phyloP scores from a whole-genome alignment of 2,329 filamentous ascomycete species.

The Paracamarosporium sp. region DNA sequence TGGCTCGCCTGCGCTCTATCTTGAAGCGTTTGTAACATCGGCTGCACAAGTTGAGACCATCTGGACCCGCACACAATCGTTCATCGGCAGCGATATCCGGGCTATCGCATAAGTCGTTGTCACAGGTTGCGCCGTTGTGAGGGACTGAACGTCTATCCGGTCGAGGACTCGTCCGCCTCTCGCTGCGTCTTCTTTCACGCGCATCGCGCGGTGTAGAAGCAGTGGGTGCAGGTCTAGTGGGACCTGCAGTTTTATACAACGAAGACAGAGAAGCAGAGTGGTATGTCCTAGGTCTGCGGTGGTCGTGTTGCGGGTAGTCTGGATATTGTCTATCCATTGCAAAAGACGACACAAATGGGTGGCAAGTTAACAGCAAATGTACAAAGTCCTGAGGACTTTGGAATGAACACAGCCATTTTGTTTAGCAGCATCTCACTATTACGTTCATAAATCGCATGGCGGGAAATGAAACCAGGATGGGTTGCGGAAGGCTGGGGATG shows the following conservation, averaged over 20 bases:
- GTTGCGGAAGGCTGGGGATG: not conserved
- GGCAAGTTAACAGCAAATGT: not conserved
- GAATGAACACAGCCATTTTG: not conserved
- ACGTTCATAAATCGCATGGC: not conserved
- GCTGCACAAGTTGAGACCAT: conserved; percentile 13
- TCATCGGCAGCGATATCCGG: conserved; percentile 14
- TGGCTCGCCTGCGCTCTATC: conserved; percentile 17
- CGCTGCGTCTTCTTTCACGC: conserved; percentile 14
- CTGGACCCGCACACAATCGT: conserved; percentile 15
- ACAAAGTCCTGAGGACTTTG: not conserved
- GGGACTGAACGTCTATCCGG: conserved; percentile 11
- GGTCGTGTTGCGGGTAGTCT: conserved; percentile 9
- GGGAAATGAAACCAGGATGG: not conserved
- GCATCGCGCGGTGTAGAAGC: conserved; percentile 3
- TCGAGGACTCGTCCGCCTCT: conserved; percentile 6
- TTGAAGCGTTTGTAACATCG: conserved; percentile 22
- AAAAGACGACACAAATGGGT: not conserved
- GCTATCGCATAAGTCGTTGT: conserved; percentile 14
- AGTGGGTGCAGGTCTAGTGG: conserved; percentile 9
- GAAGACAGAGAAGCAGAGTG: conserved; percentile 7
- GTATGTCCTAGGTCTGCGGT: conserved; percentile 10
- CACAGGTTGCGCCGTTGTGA: conserved; percentile 16
- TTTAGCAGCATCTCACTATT: not conserved
- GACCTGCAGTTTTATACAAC: conserved; percentile 2
- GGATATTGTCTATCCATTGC: conserved; percentile 15